A percentile compares a stretch with the other conserved stretches of the same genome.
Evolutionary conservation across 495 filamentous ascomycete species (phyloP).

Genomic region (Trichodelitschia bisporula): DNA sequence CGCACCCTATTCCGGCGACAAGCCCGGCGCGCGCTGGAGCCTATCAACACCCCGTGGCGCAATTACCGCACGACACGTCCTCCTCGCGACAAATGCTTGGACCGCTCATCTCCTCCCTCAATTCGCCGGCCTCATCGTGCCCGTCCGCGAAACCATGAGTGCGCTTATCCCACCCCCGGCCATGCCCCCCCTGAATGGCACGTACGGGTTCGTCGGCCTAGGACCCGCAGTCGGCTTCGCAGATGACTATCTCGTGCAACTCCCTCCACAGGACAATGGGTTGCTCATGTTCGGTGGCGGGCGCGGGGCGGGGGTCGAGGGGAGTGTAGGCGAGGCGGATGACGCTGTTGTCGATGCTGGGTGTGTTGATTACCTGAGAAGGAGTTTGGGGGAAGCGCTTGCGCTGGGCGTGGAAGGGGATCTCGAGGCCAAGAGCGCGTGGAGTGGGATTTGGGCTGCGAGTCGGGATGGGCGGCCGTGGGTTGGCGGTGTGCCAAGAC

Average conservation of each 20-base stretch:
- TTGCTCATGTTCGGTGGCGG: constrained; percentile 46
- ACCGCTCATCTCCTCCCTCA: constrained; percentile 45
- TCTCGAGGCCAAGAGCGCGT: constrained; percentile 33
- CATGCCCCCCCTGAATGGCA: constrained; percentile 20
- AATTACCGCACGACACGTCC: constrained; percentile 29
- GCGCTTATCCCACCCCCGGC: constrained; percentile 31
- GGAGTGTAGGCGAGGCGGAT: constrained; percentile 30
- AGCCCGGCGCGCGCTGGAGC: constrained; percentile 18
- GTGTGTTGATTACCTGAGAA: constrained; percentile 24
- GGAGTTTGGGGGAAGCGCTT: constrained; percentile 19
- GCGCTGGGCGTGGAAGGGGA: constrained; percentile 17
- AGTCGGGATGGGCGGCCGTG: constrained; percentile 41
- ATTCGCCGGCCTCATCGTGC: constrained; percentile 47
- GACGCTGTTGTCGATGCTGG: constrained; percentile 28
- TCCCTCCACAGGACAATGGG: constrained; percentile 16
- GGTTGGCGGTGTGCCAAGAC: constrained; percentile 31
- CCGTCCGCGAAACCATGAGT: constrained; percentile 49
- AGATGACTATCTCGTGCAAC: constrained; percentile 57
- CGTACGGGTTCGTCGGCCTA: constrained; percentile 34
- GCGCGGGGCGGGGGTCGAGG: constrained; percentile 19
- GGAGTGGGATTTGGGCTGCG: constrained; percentile 73
- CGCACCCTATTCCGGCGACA: constrained; percentile 1
- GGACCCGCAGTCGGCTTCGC: constrained; percentile 16
- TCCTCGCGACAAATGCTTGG: constrained; percentile 62
- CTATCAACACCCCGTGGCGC: constrained; percentile 38